phyloP scores from a whole-genome alignment of 2,329 filamentous ascomycete genomes.

The Trichophyton schoenleinii region DNA sequence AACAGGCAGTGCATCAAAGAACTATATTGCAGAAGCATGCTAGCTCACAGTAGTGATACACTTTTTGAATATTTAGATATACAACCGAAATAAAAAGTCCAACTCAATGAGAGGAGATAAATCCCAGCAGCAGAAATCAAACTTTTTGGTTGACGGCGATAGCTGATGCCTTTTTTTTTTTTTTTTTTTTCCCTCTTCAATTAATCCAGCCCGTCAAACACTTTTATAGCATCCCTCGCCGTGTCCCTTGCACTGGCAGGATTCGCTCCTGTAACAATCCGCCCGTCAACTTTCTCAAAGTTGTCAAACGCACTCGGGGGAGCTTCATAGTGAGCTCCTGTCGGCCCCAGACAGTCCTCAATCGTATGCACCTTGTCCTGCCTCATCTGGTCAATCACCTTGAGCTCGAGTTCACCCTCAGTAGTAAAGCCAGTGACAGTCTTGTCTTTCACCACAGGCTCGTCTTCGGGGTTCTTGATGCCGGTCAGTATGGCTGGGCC shows the following conservation, averaged over 20 bases:
- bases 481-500: conserved; percentile 27
- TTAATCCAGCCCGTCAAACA: conserved; percentile 21
- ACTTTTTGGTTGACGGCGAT: no score
- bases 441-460: conserved; percentile 28
- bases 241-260: conserved; percentile 31
- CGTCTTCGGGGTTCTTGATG: conserved; percentile 19
- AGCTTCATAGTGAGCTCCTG: conserved; percentile 9
- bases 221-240: conserved; percentile 28
- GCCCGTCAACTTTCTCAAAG: conserved; percentile 13
- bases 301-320: conserved; percentile 12
- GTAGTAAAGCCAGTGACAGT: conserved; percentile 30
- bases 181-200: not conserved
- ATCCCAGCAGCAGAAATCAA: not conserved
- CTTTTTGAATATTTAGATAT: no score
- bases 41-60: no score
- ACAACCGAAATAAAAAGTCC: no score
- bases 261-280: conserved; percentile 33
- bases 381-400: conserved; percentile 23
- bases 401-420: conserved; percentile 26
- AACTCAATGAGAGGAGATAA: no score
- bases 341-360: conserved; percentile 11
- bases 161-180: no score
- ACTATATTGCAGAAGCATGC: no score
- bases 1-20: no score
- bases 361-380: conserved; percentile 13